Percentiles rank a stretch among this genome's conserved stretches.
These are phyloP conservation scores for Limonomyces culmigenus DNA, from an alignment of 1,284 basidiomycete genomes.

Conservation along the genomic window DNA sequence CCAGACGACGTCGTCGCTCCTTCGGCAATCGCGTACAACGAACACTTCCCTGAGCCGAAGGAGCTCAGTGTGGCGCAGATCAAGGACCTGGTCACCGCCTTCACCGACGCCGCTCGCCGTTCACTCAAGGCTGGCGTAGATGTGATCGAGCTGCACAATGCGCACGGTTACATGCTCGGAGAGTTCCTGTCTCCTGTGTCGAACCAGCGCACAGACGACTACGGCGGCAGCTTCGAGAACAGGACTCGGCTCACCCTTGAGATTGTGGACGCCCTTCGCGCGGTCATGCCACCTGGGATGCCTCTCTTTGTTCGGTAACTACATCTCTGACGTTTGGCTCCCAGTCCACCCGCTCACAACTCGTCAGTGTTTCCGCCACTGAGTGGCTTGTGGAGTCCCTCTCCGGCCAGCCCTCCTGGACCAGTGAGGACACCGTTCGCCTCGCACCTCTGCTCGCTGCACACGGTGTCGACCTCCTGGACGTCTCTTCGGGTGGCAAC, in stretches of 20 bases:
- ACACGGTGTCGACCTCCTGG: constrained; percentile 38
- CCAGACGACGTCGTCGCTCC: constrained; percentile 25
- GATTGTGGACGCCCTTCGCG: constrained; percentile 22
- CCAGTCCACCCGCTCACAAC: not conserved
- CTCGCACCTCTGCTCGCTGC: constrained; percentile 31
- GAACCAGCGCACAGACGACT: constrained; percentile 35
- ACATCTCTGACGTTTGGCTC: constrained; percentile 14
- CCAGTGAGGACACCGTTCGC: constrained; percentile 33
- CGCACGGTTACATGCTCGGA: constrained; percentile 29
- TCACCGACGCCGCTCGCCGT: constrained; percentile 25
- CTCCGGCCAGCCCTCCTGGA: constrained; percentile 29
- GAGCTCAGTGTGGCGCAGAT: constrained; percentile 32
- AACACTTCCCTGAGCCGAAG: constrained; percentile 32
- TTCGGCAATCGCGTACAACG: constrained; percentile 24
- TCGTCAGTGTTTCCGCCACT: constrained; percentile 28
- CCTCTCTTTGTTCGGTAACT: constrained; percentile 35
- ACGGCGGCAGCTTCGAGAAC: constrained; percentile 38
- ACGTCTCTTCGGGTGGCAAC: constrained; percentile 36
- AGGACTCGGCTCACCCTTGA: constrained; percentile 30
- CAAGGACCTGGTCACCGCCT: constrained; percentile 26
- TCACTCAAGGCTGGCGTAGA: constrained; percentile 24
- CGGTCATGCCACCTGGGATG: constrained; percentile 20
- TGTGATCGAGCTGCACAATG: constrained; percentile 41
- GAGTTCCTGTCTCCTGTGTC: constrained; percentile 26
- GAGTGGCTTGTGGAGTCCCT: constrained; percentile 37